Conservation (phyloP, 1,284 basidiomycete species). For the Leccinum glutinopallens region DNA sequence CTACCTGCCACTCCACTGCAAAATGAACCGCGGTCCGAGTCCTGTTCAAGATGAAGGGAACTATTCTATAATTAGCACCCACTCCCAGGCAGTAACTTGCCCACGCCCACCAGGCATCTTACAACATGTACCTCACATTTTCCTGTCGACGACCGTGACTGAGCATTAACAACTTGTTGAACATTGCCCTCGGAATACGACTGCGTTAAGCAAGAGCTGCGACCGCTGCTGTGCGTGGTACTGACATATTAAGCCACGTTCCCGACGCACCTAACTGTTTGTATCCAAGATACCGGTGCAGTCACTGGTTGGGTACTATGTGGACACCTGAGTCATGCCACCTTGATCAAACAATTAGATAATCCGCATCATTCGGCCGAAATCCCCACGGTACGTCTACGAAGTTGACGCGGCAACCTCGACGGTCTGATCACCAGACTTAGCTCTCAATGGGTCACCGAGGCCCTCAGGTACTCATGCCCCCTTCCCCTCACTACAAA, state of each 20-base stretch:
- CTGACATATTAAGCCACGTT: background rate
- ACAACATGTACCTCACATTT: background rate
- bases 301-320: background rate
- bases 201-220: background rate
- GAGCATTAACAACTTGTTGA: background rate
- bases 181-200: background rate
- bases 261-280: background rate
- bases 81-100: background rate
- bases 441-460: too few species aligned
- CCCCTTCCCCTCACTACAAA: background rate
- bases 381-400: background rate
- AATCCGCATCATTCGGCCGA: constrained; percentile 18
- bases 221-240: background rate
- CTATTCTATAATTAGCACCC: constrained; percentile 11
- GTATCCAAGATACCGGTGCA: constrained; percentile 20
- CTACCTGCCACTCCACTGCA: background rate
- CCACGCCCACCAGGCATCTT: background rate
- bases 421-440: too few species aligned
- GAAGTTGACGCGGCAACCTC: too few species aligned
- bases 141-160: background rate
- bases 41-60: constrained; percentile 3
- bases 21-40: background rate
- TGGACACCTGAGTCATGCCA: background rate
- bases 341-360: background rate
- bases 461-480: too few species aligned